Percentiles rank a stretch among this genome's conserved stretches.
These are phyloP conservation scores for Dactylorhiza incarnata DNA, from an alignment of 106 monocot genomes.

Conservation along the genomic window DNA sequence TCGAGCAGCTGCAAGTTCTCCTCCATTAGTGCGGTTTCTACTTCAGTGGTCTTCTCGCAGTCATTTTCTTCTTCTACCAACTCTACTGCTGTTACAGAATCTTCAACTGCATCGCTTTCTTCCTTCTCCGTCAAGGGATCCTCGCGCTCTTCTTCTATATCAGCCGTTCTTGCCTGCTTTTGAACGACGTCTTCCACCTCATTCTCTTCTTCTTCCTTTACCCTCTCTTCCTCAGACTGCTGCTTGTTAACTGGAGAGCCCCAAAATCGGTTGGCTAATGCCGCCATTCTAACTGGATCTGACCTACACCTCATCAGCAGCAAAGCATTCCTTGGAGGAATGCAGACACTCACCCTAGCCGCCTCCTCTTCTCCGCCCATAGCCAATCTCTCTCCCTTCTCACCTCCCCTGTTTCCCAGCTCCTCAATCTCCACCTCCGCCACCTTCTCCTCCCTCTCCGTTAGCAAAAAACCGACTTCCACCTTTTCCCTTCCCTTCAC, in stretches of 20 bases:
- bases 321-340: slow-evolving; percentile 85
- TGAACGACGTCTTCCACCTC: slow-evolving; percentile 9
- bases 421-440: slow-evolving; percentile 21
- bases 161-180: background rate
- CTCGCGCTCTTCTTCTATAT: slow-evolving; percentile 8
- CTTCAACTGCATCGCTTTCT: slow-evolving; percentile 4
- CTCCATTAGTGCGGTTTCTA: background rate
- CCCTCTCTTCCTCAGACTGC: background rate
- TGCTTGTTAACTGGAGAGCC: slow-evolving; percentile 45
- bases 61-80: slow-evolving; percentile 14
- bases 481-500: slow-evolving; percentile 13
- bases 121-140: background rate
- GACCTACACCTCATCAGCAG: slow-evolving; percentile 94
- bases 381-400: too few species aligned
- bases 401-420: slow-evolving; percentile 1
- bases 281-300: slow-evolving; percentile 89
- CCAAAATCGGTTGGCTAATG: slow-evolving; percentile 63
- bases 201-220: slow-evolving; percentile 7
- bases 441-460: slow-evolving; percentile 22
- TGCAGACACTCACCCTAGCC: slow-evolving; percentile 46
- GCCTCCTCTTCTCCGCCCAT: slow-evolving; percentile 24
- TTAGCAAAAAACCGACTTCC: slow-evolving; percentile 13
- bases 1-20: background rate
- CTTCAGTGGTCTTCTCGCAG: background rate
- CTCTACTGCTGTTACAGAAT: slow-evolving; percentile 1